A percentile compares a stretch with the other conserved stretches of the same genome.
These are phyloP conservation scores for Monotropa hypopitys DNA, from an alignment of 179 eudicot species.

Conservation along the genomic window DNA sequence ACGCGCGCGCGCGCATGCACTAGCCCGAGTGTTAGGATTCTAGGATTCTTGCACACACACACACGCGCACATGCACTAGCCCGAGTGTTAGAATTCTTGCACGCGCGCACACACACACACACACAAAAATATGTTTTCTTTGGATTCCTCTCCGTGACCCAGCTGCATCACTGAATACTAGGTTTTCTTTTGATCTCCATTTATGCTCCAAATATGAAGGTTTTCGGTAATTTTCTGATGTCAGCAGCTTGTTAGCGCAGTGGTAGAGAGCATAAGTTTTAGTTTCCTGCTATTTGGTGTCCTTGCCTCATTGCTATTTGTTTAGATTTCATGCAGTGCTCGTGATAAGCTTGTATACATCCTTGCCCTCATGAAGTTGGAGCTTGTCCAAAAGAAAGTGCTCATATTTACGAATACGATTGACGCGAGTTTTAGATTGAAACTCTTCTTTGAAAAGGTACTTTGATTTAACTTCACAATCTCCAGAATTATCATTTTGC, in stretches of 20 bases:
- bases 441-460: conserved; percentile 90
- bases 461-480: neutral
- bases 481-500: neutral
- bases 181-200: conserved; percentile 8
- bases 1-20: no score
- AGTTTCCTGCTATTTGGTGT: neutral
- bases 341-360: conserved; percentile 75
- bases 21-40: no score
- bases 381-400: conserved; percentile 78
- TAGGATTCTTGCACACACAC: no score
- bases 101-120: no score
- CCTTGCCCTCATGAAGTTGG: conserved; percentile 78
- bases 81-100: no score
- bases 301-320: neutral
- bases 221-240: neutral
- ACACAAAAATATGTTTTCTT: no score
- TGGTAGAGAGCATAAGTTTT: neutral
- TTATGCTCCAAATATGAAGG: neutral
- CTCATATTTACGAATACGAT: conserved; percentile 78
- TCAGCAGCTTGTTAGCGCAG: neutral
- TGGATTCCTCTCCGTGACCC: no score
- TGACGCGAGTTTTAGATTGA: conserved; percentile 70
- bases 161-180: no score
- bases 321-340: conserved; percentile 70
- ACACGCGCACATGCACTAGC: no score